Base-by-base conservation (phyloP, 208 protist genomes). In the Balamuthia mandrillaris region DNA sequence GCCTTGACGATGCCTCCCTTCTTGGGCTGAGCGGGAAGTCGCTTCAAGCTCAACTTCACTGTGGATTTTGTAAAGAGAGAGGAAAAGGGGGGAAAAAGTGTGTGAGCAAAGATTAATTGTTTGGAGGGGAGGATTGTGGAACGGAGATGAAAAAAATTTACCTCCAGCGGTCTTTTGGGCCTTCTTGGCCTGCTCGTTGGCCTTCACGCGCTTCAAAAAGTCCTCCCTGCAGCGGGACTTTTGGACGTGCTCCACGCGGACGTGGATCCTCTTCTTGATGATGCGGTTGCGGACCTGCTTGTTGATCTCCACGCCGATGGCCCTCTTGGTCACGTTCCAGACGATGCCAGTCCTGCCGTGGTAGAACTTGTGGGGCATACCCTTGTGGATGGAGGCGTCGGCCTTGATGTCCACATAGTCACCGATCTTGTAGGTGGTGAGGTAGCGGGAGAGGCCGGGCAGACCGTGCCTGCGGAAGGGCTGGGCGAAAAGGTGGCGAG, bases 291-390 rank as follows among this genome's bases (percentile, higher is more conserved):
- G 88, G 88, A 99, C 96, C 60, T 52, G 94, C 95, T 99, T 99
- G 96, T 99, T 99, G 81, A 99, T 88, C 87, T 99, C 96, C 45
- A 99, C 97, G 93, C 99, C 99, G 56, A 99, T 92, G 65, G 98
- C 97, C 81, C 96, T 95, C 81, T 95, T 95, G 63, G 97, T 98
- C 44, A 99, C 96, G 94, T 99, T 99, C 97, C 97, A 99, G 37
- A 99, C 96, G 81, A 95, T 93, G 84, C 98, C 99, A 78, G 99
- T 99, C 90, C 96, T 97, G 84, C 99, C 99, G 92, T 99, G 98
- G 97, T 99, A 99, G 95, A 97, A 98, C 94, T 99, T 99, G 96
- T 99, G 95, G 70, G 99, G 98, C 98, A 99, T 99, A 92, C 98
- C 98, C 66, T 98, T 98, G 74, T 99, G 98, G 88, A 99, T 94